These are phyloP conservation scores for Themeda triandra DNA, from an alignment of 176 grass and related monocot species.

Conservation along the genomic window DNA sequence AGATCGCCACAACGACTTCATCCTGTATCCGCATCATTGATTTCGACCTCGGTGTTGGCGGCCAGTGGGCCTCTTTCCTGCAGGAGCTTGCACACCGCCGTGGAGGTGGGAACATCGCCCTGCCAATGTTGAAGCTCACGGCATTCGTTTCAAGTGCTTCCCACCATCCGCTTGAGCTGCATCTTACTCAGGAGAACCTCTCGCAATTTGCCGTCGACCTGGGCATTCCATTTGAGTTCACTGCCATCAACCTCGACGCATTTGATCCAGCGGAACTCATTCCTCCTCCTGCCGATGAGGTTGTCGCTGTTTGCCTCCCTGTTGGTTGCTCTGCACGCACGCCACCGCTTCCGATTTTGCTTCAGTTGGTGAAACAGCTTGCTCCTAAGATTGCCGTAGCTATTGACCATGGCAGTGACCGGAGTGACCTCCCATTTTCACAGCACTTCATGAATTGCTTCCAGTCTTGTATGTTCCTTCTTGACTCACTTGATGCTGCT, in stretches of 20 bases:
- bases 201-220: constrained; percentile 48
- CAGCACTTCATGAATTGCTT: constrained; percentile 60
- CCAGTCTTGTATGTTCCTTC: constrained; percentile 56
- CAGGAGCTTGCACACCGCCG: constrained; percentile 61
- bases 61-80: constrained; percentile 68
- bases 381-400: constrained; percentile 53
- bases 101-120: background rate
- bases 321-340: constrained; percentile 32
- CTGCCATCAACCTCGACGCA: constrained; percentile 44
- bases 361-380: constrained; percentile 60
- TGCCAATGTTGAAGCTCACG: constrained; percentile 44
- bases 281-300: constrained; percentile 20
- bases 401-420: constrained; percentile 53
- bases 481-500: constrained; percentile 62
- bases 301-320: constrained; percentile 58
- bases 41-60: constrained; percentile 63
- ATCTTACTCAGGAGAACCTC: constrained; percentile 52
- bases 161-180: constrained; percentile 53
- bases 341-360: constrained; percentile 31
- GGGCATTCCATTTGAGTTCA: constrained; percentile 58
- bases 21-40: constrained; percentile 59
- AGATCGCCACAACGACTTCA: constrained; percentile 30
- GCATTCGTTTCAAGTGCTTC: constrained; percentile 49
- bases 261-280: constrained; percentile 43
- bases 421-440: constrained; percentile 48